Evolutionary conservation across 129 eudicot genomes (phyloP).

Genomic region (Rutidosis leptorrhynchoides): DNA sequence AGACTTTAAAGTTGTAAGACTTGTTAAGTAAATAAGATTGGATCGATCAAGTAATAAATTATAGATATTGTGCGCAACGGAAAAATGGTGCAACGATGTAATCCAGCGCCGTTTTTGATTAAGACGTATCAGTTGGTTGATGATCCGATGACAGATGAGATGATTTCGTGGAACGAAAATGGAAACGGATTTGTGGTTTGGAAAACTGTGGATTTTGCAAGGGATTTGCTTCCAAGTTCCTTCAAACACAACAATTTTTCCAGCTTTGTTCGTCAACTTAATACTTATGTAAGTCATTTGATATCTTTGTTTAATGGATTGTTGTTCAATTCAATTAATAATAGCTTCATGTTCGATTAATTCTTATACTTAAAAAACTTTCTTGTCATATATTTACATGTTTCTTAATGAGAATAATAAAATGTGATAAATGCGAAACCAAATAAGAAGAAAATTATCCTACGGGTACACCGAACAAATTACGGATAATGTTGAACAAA

Average conservation of each 20-base stretch:
- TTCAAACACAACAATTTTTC: slow-evolving; percentile 94
- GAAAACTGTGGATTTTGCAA: slow-evolving; percentile 85
- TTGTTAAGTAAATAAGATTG: background rate
- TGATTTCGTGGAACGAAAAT: slow-evolving; percentile 69
- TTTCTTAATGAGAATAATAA: no score
- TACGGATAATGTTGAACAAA: no score
- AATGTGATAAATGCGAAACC: background rate
- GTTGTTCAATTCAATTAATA: background rate
- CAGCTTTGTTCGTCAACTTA: slow-evolving; percentile 91
- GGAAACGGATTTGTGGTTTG: slow-evolving; percentile 73
- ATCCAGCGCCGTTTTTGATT: slow-evolving; percentile 75
- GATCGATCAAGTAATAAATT: no score
- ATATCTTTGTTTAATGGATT: background rate
- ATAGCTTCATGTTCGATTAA: no score
- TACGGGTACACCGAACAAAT: no score
- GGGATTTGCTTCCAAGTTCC: slow-evolving; percentile 74
- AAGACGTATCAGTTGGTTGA: slow-evolving; percentile 85
- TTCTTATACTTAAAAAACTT: no score
- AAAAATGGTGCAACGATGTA: slow-evolving; percentile 59
- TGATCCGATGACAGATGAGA: slow-evolving; percentile 62
- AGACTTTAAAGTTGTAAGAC: background rate
- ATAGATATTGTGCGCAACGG: background rate
- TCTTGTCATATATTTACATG: no score
- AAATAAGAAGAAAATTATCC: background rate
- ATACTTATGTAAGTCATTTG: slow-evolving; percentile 67